Conservation (phyloP, 2,329 filamentous ascomycete genomes). For the Rhynchosporium secalis region DNA sequence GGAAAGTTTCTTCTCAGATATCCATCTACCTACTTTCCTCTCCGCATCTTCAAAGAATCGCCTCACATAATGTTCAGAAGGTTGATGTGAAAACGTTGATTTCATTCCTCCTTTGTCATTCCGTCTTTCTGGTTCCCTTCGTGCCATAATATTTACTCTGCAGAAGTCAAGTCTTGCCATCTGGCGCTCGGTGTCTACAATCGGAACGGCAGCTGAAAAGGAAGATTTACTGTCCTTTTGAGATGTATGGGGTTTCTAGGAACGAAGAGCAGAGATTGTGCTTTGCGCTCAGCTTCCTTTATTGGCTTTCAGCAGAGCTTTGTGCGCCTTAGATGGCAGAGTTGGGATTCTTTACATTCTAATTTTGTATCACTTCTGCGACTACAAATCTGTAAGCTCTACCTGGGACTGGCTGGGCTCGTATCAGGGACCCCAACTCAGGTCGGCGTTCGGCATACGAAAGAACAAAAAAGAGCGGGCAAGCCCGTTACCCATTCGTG, state of each 20-base stretch:
- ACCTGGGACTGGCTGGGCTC: no score
- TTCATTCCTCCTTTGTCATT: neutral
- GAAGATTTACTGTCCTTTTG: conserved; percentile 80
- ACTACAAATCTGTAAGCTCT: no score
- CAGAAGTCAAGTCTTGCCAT: conserved; percentile 42
- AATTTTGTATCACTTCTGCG: no score
- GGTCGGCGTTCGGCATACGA: no score
- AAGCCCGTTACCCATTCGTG: no score
- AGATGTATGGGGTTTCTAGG: conserved; percentile 48
- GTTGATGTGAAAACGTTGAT: neutral
- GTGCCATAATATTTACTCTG: no score
- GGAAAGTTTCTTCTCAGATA: neutral
- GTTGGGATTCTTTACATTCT: no score
- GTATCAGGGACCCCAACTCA: no score
- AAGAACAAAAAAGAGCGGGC: no score
- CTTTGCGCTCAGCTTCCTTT: neutral
- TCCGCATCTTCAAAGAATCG: neutral
- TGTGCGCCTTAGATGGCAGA: no score
- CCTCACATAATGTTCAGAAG: neutral
- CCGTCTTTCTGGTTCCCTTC: neutral
- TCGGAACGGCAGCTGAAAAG: conserved; percentile 65
- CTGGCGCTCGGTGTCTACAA: conserved; percentile 59
- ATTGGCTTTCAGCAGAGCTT: no score
- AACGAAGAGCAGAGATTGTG: conserved; percentile 33
- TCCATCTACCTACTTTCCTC: neutral